These are phyloP conservation scores for Heterobasidion annosum DNA, from an alignment of 1,284 basidiomycete genomes.

Conservation along the genomic window DNA sequence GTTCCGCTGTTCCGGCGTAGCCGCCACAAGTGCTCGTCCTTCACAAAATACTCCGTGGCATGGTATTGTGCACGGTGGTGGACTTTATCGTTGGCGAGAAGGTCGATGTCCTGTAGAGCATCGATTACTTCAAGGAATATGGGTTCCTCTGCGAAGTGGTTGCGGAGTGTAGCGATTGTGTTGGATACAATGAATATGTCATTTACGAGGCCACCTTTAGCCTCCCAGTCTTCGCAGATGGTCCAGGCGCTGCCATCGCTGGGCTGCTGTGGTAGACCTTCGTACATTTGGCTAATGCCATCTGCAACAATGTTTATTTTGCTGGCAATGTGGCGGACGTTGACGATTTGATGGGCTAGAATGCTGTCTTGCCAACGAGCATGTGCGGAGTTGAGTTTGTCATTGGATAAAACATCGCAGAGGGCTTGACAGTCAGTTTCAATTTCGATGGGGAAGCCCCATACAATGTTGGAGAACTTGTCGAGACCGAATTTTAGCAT, in stretches of 20 bases:
- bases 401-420: not conserved
- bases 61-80: constrained; percentile 16
- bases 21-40: constrained; percentile 22
- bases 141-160: constrained; percentile 14
- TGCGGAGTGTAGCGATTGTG: constrained; percentile 8
- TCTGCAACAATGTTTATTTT: not conserved
- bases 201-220: constrained; percentile 16
- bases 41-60: constrained; percentile 19
- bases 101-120: constrained; percentile 12
- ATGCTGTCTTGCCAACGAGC: not conserved
- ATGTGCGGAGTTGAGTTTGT: not conserved
- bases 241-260: constrained; percentile 24
- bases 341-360: not conserved
- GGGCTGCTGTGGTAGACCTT: not conserved
- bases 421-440: not conserved
- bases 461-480: not conserved
- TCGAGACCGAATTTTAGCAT: not conserved
- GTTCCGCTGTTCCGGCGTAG: constrained; percentile 6
- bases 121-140: constrained; percentile 9
- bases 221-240: constrained; percentile 22
- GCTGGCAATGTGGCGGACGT: not conserved
- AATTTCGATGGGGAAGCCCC: not conserved
- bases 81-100: not conserved
- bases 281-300: not conserved
- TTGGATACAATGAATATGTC: constrained; percentile 16